Conservation (phyloP, 441 rosid species). For the Dalechampia spathulata region DNA sequence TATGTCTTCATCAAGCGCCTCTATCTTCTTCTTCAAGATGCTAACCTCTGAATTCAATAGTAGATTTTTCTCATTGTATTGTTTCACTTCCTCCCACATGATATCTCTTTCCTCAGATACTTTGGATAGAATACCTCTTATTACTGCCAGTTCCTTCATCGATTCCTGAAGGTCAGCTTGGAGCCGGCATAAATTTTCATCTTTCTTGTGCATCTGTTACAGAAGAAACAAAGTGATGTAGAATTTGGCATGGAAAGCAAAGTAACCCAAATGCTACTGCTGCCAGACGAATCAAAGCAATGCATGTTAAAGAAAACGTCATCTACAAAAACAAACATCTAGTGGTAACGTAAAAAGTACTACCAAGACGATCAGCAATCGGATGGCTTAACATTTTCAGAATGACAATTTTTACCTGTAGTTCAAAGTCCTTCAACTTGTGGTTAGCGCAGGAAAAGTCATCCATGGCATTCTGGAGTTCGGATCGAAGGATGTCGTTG, state of each 20-base stretch:
- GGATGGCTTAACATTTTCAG: no score
- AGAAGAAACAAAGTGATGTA: neutral
- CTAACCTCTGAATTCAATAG: conserved; percentile 65
- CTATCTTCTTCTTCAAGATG: conserved; percentile 58
- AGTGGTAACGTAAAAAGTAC: no score
- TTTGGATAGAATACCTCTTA: conserved; percentile 54
- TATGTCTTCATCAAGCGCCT: conserved; percentile 67
- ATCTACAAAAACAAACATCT: no score
- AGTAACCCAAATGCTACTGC: no score
- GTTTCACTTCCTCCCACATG: conserved; percentile 80
- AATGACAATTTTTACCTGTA: conserved; percentile 74
- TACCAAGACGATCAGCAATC: no score
- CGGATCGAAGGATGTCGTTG: conserved; percentile 62
- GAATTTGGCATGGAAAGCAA: no score
- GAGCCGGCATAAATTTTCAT: conserved; percentile 44
- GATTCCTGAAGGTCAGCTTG: conserved; percentile 59
- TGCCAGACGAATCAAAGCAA: no score
- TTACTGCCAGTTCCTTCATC: conserved; percentile 38
- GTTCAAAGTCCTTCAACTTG: conserved; percentile 68
- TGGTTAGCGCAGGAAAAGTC: conserved; percentile 57
- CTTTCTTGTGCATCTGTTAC: conserved; percentile 69
- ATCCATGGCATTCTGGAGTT: conserved; percentile 67
- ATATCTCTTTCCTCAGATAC: conserved; percentile 74
- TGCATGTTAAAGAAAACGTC: no score
- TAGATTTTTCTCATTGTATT: conserved; percentile 76